phyloP scores from a whole-genome alignment of 805 yeast genomes.

The Metschnikowia continentalis region DNA sequence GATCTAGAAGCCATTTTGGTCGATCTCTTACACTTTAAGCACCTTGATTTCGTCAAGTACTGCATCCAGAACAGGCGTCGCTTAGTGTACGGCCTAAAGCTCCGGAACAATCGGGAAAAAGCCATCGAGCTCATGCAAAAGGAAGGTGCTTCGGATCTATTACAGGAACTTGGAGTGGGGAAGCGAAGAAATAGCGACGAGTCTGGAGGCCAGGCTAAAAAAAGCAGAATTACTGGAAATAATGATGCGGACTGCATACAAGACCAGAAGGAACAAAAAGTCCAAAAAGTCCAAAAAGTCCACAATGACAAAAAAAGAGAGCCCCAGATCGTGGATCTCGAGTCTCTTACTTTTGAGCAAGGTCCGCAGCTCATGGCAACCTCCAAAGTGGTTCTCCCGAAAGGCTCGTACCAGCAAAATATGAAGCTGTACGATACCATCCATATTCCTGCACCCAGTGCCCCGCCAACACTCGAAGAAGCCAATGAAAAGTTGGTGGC shows the following conservation, averaged over 20 bases:
- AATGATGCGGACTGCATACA: no score
- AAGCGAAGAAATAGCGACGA: conserved; percentile 11
- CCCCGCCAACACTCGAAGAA: conserved; percentile 36
- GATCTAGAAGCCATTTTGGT: conserved; percentile 53
- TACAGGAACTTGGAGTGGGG: conserved; percentile 38
- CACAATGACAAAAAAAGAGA: conserved; percentile 16
- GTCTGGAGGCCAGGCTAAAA: not conserved
- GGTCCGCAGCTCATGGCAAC: conserved; percentile 67
- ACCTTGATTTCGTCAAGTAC: conserved; percentile 45
- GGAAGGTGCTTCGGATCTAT: conserved; percentile 37
- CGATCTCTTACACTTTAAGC: conserved; percentile 49
- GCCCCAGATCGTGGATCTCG: conserved; percentile 61
- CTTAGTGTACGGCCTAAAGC: conserved; percentile 51
- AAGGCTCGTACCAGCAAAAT: conserved; percentile 74
- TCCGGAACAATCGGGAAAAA: conserved; percentile 30
- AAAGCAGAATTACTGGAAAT: no score
- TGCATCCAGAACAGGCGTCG: conserved; percentile 48
- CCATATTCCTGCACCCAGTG: conserved; percentile 80
- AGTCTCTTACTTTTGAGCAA: conserved; percentile 61
- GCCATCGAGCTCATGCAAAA: conserved; percentile 43
- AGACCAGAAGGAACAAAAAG: no score
- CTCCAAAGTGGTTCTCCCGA: conserved; percentile 69
- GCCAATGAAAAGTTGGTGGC: conserved; percentile 46
- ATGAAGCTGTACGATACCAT: conserved; percentile 80
- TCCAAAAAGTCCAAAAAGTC: no score